Base-by-base conservation (phyloP, 73 alveolate species). In the Urostyla sp. region DNA sequence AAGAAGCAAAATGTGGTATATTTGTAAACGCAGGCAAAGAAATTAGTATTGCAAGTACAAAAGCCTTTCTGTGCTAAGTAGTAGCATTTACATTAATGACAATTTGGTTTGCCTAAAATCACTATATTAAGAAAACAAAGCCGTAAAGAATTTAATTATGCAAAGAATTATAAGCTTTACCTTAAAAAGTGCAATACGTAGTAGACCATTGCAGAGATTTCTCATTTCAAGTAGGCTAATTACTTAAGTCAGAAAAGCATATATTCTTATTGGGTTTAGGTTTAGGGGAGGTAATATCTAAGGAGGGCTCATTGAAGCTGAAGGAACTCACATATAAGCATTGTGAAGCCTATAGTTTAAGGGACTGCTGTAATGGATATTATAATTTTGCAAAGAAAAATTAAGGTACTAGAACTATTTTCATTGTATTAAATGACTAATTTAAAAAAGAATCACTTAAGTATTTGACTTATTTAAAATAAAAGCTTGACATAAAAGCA, bases 241-340 rank as follows among this genome's bases (percentile, higher is more conserved):
- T 21, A 6, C 74, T 94, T 7, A 53, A 54, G 27, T 57, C 67
- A 18, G 75, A 90, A 28, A 51, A 73, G 15, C 92, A 92, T 63
- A 53, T 95, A 27, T 87, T 92, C 61, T 54, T 95, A 16, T 76
- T 94, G 63, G 99, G 99, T 16, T 69, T 90, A 57, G 99, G 99
- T 20, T 78, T 88, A 37, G 94, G 91, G 50, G 94, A 90, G 63
- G 81, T 98, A n/a, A 90, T 94, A 52, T 99, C 99, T 1, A 92
- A 77, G 37, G 99, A 96, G 84, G 98, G 98, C 11, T 98, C 99
- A 0, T 67, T 95, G 36, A 94, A 94, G 56, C 77, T 96, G 57
- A 96, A 96, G 75, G 99, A 96, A 86, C 78, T 95, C 20, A 85
- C 99, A 5, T 91, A 94, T 72, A 84, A 94, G 16, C 99, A 96